Evolutionary conservation across 2,329 filamentous ascomycete species (phyloP), one percentile per base, ranked within the genome.

Genomic region (Sporothrix dimorphospora): DNA sequence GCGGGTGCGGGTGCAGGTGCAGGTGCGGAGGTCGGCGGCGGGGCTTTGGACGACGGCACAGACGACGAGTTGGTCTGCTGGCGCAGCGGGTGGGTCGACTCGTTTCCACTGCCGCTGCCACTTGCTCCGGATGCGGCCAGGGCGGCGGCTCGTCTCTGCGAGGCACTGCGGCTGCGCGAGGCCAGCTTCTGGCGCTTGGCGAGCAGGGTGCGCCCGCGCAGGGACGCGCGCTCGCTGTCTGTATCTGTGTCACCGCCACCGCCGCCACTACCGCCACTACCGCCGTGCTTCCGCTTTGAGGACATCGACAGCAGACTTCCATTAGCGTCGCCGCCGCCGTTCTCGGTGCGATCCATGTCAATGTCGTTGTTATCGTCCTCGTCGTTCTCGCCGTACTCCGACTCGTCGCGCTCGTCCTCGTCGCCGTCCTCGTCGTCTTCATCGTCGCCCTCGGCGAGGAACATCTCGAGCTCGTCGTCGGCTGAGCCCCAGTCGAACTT

Each of bases 401-500:
- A n/a, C n/a, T 81, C 83, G 3, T 82, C 83, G 16, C 84, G 84
- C 55, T 83, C 84, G 3, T 53, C 80, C 1, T 79, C 80, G 3
- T 74, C 78, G 3, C 80, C 78, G 3, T 79, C 78, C 30, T 76
- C 78, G 27, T 82, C 84, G 14, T 84, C 85, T 57, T 84, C 85
- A 0, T 86, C 86, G 1, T 82, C 85, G 34, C 85, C 87, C 6
- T 83, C 82, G 11, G 86, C 87, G 75, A 96, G 82, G 76, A 96
- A 94, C 61, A 93, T 92, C 16, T 88, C 88, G 11, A 97, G 82
- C 77, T 97, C 94, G 72, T 92, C 90, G 75, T 94, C 90, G 1
- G 88, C 86, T 11, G 83, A 85, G 4, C 84, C 87, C 85, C 90
- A 91, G 78, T 92, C 86, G 71, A 91, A 88, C 16, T 83, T 81